Evolutionary conservation across 306 rosid species (phyloP), one percentile per base, ranked within the genome.

Genomic region (Datisca glomerata): DNA sequence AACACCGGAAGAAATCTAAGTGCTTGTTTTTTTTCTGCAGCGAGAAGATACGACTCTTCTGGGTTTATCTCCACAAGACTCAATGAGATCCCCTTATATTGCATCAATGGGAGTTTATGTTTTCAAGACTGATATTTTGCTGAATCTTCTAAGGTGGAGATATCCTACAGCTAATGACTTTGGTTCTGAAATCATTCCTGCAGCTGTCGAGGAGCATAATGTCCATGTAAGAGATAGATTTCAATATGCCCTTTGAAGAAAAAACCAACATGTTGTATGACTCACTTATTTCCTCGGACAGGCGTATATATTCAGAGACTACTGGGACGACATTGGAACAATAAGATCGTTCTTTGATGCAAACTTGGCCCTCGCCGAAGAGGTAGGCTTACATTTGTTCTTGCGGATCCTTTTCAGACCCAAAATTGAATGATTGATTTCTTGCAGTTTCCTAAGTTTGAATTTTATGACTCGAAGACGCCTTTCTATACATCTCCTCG

Each of bases 301-400:
- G 97, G 72, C 85, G 2, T 87, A 51, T 44, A 46, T 82, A 19
- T 87, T 79, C 42, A 61, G 78, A 64, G 97, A 82, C 58, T 87
- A 87, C 56, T 87, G 97, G 97, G 94, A 87, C 56, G 97, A 87
- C 46, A 79, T 87, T 55, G 97, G 97, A 65, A 76, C 80, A 24
- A 82, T 87, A 48, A 67, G 65, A 69, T 64, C 89, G 28, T 82
- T 82, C 52, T 79, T 60, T 15, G 78, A 79, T 38, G 97, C 94
- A 50, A 87, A 76, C 76, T 42, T 82, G 68, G 97, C 97, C 47
- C 94, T 87, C 42, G 75, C 93, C 1, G 85, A 76, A 50, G 76
- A 87, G 94, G 97, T 87, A 50, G n/a, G n/a, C n/a, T n/a, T n/a
- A n/a, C 10, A 64, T 47, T 63, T 50, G 42, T 55, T 23, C 48